Evolutionary conservation across 2,329 filamentous ascomycete species (phyloP).

Genomic region (Microdochium nivale): DNA sequence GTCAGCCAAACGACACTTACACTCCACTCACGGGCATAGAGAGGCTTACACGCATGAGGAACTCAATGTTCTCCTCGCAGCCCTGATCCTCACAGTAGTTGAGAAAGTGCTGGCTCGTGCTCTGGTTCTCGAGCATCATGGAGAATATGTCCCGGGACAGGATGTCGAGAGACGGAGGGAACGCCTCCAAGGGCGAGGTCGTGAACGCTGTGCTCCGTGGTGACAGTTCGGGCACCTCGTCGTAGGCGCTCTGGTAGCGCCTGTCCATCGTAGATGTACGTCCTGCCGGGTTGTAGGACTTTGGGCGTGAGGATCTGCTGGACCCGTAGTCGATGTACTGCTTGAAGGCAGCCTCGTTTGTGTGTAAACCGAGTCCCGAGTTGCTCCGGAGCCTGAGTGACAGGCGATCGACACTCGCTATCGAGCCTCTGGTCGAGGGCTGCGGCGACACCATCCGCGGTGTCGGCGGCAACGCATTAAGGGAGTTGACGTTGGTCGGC

Average conservation of each 20-base stretch:
- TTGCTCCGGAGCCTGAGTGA: constrained; percentile 30
- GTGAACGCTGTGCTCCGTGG: constrained; percentile 3
- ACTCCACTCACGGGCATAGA: not conserved
- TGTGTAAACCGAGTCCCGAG: constrained; percentile 35
- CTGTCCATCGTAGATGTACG: constrained; percentile 5
- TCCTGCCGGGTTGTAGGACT: constrained; percentile 1
- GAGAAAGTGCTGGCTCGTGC: constrained; percentile 34
- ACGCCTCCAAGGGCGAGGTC: constrained; percentile 3
- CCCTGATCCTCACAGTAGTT: constrained; percentile 38
- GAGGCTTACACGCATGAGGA: constrained; percentile 34
- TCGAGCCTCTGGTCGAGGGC: not conserved
- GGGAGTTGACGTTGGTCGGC: constrained; percentile 3
- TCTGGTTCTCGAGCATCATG: constrained; percentile 38
- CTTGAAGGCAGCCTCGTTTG: constrained; percentile 32
- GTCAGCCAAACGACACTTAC: not conserved
- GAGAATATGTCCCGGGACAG: constrained; percentile 41
- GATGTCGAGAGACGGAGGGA: constrained; percentile 32
- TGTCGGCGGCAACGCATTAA: constrained; percentile 2
- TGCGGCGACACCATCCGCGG: constrained; percentile 6
- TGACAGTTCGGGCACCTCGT: not conserved
- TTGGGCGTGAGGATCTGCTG: constrained; percentile 14
- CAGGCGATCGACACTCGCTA: constrained; percentile 12
- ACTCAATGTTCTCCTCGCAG: constrained; percentile 41
- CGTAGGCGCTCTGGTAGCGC: not conserved
- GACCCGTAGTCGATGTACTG: constrained; percentile 35